phyloP scores from a whole-genome alignment of 148 eudicot species.

The Silene latifolia region DNA sequence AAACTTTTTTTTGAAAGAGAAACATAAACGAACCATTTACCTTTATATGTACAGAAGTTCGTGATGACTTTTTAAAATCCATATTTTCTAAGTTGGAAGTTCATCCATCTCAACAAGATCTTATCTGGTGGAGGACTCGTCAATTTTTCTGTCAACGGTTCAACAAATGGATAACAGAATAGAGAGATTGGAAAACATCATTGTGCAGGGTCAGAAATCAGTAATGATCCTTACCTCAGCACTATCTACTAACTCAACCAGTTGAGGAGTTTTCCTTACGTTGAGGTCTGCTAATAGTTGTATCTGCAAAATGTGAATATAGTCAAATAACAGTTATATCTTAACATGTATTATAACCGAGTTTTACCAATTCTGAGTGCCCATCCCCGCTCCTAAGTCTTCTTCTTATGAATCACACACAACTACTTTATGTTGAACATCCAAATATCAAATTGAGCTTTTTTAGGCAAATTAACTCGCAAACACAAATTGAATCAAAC shows the following conservation, averaged over 20 bases:
- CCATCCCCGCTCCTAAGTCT: too few species aligned
- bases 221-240: slow-evolving; percentile 62
- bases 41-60: slow-evolving; percentile 89
- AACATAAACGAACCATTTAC: slow-evolving; percentile 26
- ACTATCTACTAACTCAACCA: slow-evolving; percentile 88
- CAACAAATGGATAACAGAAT: slow-evolving; percentile 1
- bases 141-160: slow-evolving; percentile 59
- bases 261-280: slow-evolving; percentile 91
- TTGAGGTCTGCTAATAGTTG: slow-evolving; percentile 98
- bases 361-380: too few species aligned
- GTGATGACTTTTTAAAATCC: slow-evolving; percentile 65
- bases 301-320: slow-evolving; percentile 41
- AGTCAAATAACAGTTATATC: too few species aligned
- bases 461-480: too few species aligned
- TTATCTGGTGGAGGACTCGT: slow-evolving; percentile 95
- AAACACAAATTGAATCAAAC: too few species aligned
- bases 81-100: slow-evolving; percentile 77
- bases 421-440: too few species aligned
- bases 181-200: neutral
- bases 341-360: neutral
- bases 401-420: too few species aligned
- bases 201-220: neutral
- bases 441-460: too few species aligned
- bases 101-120: slow-evolving; percentile 96
- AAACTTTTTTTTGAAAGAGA: neutral